Evolutionary conservation across 305 asterid species (phyloP).

Genomic region (Rubia tinctorum): DNA sequence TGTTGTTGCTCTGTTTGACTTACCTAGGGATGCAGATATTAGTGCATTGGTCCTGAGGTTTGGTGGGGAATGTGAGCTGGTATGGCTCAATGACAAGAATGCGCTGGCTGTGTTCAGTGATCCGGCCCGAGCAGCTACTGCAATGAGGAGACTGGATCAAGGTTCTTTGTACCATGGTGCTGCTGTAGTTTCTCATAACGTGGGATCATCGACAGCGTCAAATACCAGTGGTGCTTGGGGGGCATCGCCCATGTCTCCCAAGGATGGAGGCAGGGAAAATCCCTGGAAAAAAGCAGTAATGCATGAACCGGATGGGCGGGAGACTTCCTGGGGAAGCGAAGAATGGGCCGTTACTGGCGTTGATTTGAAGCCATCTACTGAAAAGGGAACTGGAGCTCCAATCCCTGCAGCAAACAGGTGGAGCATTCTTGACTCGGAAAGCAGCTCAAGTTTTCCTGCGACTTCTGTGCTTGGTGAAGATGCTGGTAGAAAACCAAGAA

Average conservation of each 20-base stretch:
- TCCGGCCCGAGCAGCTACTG: slow-evolving; percentile 93
- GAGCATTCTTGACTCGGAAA: slow-evolving; percentile 57
- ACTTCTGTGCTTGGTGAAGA: slow-evolving; percentile 24
- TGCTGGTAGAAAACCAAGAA: slow-evolving; percentile 28
- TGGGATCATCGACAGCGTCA: slow-evolving; percentile 33
- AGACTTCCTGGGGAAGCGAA: slow-evolving; percentile 63
- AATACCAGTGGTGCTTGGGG: slow-evolving; percentile 58
- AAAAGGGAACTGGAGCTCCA: slow-evolving; percentile 45
- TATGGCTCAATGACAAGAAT: slow-evolving; percentile 92
- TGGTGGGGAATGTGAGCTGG: slow-evolving; percentile 96
- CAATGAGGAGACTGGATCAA: slow-evolving; percentile 96
- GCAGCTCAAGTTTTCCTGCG: slow-evolving; percentile 32
- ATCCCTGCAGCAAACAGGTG: slow-evolving; percentile 54
- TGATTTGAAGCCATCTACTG: slow-evolving; percentile 27
- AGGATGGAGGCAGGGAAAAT: slow-evolving; percentile 49
- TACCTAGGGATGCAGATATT: slow-evolving; percentile 94
- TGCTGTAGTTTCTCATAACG: slow-evolving; percentile 46
- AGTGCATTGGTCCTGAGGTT: slow-evolving; percentile 90
- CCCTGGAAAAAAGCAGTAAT: slow-evolving; percentile 77
- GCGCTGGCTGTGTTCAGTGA: slow-evolving; percentile 90
- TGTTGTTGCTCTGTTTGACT: slow-evolving; percentile 76
- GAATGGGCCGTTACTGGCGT: slow-evolving; percentile 48
- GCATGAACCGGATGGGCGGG: slow-evolving; percentile 54
- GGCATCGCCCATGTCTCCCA: slow-evolving; percentile 25
- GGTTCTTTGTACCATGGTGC: slow-evolving; percentile 93